Evolutionary conservation across 176 grass and related monocot genomes (phyloP).

Genomic region (sorghum (Sorghum bicolor)): Sorghum_bicolor_NCBIv3 NC_012873.2:61621501-61622000

Average conservation of each 20-base stretch:
- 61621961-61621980: neutral
- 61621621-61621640: neutral
- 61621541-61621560: neutral
- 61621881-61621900: neutral
- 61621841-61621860: neutral
- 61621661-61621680: conserved; percentile 4
- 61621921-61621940: neutral
- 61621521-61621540: neutral
- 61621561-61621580: neutral
- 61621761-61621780: neutral
- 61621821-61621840: neutral
- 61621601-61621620: neutral
- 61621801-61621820: neutral
- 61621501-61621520: neutral
- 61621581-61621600: neutral
- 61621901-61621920: neutral
- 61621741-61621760: neutral
- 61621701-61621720: neutral
- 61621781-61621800: neutral
- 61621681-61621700: conserved; percentile 7
- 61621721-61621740: neutral
- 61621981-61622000: neutral
- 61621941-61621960: neutral
- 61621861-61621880: neutral
- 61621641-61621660: neutral